Percentiles rank a stretch among this genome's conserved stretches.
Conservation (phyloP, 2,329 filamentous ascomycete species). For the Nannizziopsis barbatae region DNA sequence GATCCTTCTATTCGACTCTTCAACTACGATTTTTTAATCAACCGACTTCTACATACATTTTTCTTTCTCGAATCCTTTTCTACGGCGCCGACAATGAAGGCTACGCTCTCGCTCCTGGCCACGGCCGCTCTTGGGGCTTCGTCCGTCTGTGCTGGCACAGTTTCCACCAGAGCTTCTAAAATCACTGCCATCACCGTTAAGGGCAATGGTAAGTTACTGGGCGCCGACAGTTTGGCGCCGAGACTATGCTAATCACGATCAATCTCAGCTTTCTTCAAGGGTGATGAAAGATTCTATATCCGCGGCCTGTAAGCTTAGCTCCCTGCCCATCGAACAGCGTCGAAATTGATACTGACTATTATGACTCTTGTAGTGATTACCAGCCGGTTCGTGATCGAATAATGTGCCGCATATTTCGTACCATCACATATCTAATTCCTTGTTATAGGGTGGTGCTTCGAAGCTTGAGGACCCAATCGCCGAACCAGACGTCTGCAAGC, state of each 20-base stretch:
- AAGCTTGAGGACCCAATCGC: constrained; percentile 62
- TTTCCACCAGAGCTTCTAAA: constrained; percentile 33
- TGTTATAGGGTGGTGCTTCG: constrained; percentile 45
- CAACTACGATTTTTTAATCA: constrained; percentile 9
- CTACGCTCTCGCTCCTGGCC: constrained; percentile 36
- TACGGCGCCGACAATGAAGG: constrained; percentile 42
- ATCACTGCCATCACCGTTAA: constrained; percentile 50
- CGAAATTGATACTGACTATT: constrained; percentile 27
- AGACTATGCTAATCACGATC: constrained; percentile 19
- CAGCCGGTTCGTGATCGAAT: constrained; percentile 41
- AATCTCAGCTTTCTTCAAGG: constrained; percentile 49
- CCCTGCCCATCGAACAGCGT: neutral
- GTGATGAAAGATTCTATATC: constrained; percentile 46
- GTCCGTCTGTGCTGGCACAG: constrained; percentile 36
- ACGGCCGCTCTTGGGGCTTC: constrained; percentile 38
- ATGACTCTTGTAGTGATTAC: constrained; percentile 40
- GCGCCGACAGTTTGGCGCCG: neutral
- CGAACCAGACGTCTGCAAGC: constrained; percentile 57
- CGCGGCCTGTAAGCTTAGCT: constrained; percentile 31
- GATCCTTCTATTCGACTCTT: constrained; percentile 13
- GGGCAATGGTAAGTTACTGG: constrained; percentile 43
- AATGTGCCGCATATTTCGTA: neutral
- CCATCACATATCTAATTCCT: neutral
- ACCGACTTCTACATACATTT: constrained; percentile 4
- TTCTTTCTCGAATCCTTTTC: neutral